Base-by-base conservation (phyloP, 1,139 yeast genomes). In the Yamadazyma dushanensis region DNA sequence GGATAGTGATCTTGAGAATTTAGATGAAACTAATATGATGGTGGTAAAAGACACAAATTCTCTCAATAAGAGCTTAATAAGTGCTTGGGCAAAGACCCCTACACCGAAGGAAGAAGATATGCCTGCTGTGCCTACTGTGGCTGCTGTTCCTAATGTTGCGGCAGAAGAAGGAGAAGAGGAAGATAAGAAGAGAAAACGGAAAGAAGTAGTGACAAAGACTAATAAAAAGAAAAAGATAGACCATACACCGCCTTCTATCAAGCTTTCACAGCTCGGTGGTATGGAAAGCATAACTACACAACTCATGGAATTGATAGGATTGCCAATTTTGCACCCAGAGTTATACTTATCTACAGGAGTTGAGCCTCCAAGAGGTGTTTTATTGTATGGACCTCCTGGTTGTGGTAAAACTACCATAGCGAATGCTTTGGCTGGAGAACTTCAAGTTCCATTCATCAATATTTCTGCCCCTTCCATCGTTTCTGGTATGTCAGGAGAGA, bases 401-500 rank as follows among this genome's bases (percentile, higher is more conserved):
- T 92, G 98, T 66, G 99, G 99, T 56, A 92, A 92, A 54, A 92
- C 99, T 0, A 83, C 96, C 35, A 81, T 92, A 39, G 98, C 98
- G 2, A 88, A 90, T 59, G 97, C 97, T 0, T 68, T 92, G 27
- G 98, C 98, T 2, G 96, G 96, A 19, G 97, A 92, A 54, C 70
- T 92, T 29, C 87, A 88, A 45, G 96, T 92, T 0, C 97, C 98
- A 0, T 92, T 94, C 53, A 79, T 92, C 19, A 83, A 85, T 33
- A 75, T 92, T 1, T 85, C 96, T 15, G 98, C 99, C 0, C 98
- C 98, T 1, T 85, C 96, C 1, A 88, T 94, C 5, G 97, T 92
- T 0, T 86, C 96, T 40, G 98, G 99, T n/a, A 92, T 92, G 98
- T 87, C 96, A n/a, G 98, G 98, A 30, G 99, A 92, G 59, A 82